Percentiles rank a stretch among this genome's conserved stretches.
Evolutionary conservation across 2,329 filamentous ascomycete genomes (phyloP).

Genomic region (Aureobasidium sp.): DNA sequence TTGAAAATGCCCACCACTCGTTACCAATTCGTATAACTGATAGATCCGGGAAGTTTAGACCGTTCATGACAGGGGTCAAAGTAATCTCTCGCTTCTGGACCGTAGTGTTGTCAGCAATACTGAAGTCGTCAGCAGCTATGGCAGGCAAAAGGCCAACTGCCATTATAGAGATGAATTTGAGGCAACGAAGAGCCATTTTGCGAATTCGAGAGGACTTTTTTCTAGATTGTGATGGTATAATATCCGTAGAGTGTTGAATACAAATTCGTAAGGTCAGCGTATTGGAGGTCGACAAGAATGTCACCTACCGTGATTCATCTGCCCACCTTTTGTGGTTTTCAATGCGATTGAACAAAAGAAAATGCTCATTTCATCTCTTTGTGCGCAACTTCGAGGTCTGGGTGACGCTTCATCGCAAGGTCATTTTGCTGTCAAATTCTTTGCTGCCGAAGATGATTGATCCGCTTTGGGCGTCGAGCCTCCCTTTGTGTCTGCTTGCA

Average conservation of each 20-base stretch:
- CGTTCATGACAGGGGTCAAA: conserved; percentile 7
- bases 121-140: not conserved
- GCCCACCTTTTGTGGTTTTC: not conserved
- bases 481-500: not conserved
- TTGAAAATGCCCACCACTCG: conserved; percentile 31
- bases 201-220: not conserved
- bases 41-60: conserved; percentile 24
- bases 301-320: not conserved
- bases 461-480: not conserved
- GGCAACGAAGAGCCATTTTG: not conserved
- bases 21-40: conserved; percentile 25
- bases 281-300: not conserved
- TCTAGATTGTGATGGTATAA: not conserved
- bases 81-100: not conserved
- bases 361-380: not conserved
- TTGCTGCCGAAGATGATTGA: not conserved
- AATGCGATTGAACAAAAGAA: not conserved
- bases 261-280: not conserved
- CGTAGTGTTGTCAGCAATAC: not conserved
- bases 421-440: not conserved
- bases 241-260: not conserved
- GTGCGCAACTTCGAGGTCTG: not conserved
- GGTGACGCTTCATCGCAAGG: not conserved
- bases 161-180: not conserved
- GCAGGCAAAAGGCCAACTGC: not conserved